phyloP scores from a whole-genome alignment of 1,284 basidiomycete genomes.

The Hymenochaete sp. region DNA sequence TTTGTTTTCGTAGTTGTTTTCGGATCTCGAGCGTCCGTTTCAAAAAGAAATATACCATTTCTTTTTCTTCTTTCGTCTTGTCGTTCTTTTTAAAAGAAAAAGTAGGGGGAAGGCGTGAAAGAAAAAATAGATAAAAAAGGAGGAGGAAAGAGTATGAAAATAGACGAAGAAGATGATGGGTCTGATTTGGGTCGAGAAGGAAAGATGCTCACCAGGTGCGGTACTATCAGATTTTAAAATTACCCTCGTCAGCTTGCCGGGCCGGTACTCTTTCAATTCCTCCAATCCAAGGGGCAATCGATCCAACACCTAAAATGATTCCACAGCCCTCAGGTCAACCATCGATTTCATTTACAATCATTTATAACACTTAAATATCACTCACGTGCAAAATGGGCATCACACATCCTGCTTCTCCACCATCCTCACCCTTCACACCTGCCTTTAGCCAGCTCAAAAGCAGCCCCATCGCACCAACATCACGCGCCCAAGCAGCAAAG shows the following conservation, averaged over 20 bases:
- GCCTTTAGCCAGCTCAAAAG: constrained; percentile 72
- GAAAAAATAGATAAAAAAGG: constrained; percentile 55
- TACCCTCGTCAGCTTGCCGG: constrained; percentile 69
- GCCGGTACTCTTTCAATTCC: constrained; percentile 55
- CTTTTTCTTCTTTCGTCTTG: too few species aligned
- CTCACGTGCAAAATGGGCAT: constrained; percentile 79
- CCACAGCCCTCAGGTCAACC: too few species aligned
- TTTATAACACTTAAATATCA: background rate
- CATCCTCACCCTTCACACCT: constrained; percentile 46
- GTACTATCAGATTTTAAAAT: constrained; percentile 25
- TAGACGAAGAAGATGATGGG: background rate
- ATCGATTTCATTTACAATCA: constrained; percentile 18
- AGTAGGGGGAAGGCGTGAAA: constrained; percentile 28
- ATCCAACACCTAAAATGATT: constrained; percentile 69
- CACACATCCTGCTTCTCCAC: constrained; percentile 55
- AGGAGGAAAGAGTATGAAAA: constrained; percentile 9
- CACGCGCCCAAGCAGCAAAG: constrained; percentile 75
- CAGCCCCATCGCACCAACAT: constrained; percentile 59
- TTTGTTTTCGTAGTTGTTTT: too few species aligned
- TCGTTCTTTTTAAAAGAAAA: constrained; percentile 30
- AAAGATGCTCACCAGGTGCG: constrained; percentile 7
- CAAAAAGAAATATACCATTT: too few species aligned
- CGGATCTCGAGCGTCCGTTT: too few species aligned
- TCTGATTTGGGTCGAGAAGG: too few species aligned
- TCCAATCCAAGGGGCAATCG: constrained; percentile 66